Percentiles rank a stretch among this genome's conserved stretches.
Conservation (phyloP, 202 grass and related monocot genomes). For the Miscanthus sacchariflorus region DNA sequence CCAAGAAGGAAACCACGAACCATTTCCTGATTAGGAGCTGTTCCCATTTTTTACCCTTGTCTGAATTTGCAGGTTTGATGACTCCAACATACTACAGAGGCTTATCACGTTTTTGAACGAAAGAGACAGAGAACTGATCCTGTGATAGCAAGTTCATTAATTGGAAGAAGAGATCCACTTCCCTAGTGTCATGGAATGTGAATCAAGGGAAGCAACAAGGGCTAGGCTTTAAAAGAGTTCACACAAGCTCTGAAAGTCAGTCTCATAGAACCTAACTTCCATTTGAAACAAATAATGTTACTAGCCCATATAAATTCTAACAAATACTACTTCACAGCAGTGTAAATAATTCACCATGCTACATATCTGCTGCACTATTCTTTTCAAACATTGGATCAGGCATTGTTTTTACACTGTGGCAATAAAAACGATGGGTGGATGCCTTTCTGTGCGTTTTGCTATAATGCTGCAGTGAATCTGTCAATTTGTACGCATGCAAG, state of each 20-base stretch:
- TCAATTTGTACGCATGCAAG: not conserved
- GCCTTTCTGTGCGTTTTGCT: not conserved
- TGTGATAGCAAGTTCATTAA: slow-evolving; percentile 37
- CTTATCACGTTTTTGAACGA: not conserved
- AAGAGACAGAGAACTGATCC: slow-evolving; percentile 2
- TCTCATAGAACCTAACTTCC: not conserved
- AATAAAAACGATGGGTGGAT: not conserved
- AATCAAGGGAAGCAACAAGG: slow-evolving; percentile 13
- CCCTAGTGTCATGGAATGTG: slow-evolving; percentile 31
- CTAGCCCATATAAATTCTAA: not conserved
- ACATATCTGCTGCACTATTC: not conserved
- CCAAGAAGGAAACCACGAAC: not conserved
- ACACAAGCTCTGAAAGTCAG: not conserved
- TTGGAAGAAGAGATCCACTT: slow-evolving; percentile 42
- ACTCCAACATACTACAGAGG: slow-evolving; percentile 37
- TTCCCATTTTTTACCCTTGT: not conserved
- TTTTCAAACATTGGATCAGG: too few relatives aligned
- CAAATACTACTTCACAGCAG: not conserved
- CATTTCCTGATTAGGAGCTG: not conserved
- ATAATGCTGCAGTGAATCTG: not conserved
- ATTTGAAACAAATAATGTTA: not conserved
- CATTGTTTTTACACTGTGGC: not conserved
- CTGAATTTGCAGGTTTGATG: slow-evolving; percentile 32
- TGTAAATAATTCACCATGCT: not conserved
- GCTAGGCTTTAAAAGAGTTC: slow-evolving; percentile 13